Evolutionary conservation across 345 rosid species (phyloP).

Genomic region (Adansonia digitata): DNA sequence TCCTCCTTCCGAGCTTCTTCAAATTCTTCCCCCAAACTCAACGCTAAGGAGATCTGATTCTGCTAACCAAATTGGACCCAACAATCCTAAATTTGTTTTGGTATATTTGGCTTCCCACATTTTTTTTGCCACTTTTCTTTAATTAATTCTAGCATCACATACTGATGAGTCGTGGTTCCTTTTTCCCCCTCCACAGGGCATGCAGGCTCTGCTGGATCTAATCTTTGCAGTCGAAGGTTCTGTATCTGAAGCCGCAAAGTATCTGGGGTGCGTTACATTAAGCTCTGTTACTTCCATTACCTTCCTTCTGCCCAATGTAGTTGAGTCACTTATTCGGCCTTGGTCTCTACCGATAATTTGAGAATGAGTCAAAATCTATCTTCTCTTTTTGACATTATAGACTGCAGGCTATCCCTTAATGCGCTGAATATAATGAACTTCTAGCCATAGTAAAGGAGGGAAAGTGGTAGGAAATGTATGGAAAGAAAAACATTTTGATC

Average conservation of each 20-base stretch:
- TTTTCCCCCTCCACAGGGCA: constrained; percentile 46
- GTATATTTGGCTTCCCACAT: constrained; percentile 26
- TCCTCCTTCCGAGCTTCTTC: constrained; percentile 81
- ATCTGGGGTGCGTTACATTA: constrained; percentile 47
- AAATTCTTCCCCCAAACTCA: constrained; percentile 77
- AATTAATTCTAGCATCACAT: not conserved
- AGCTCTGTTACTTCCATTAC: not conserved
- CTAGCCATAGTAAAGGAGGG: not conserved
- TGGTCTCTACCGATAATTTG: not conserved
- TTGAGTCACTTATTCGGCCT: not conserved
- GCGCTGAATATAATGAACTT: not conserved
- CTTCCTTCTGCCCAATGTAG: not conserved
- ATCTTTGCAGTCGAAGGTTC: constrained; percentile 74
- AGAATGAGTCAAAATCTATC: not conserved
- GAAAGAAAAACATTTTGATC: not conserved
- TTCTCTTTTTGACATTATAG: not conserved
- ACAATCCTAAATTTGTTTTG: constrained; percentile 76
- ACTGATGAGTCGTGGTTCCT: not conserved
- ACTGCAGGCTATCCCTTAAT: not conserved
- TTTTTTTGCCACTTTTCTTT: not conserved
- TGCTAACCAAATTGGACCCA: constrained; percentile 87
- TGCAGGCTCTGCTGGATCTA: constrained; percentile 85
- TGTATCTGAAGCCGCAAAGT: constrained; percentile 68
- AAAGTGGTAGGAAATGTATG: not conserved
- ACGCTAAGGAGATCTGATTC: constrained; percentile 54